Evolutionary conservation across 1,284 basidiomycete species (phyloP), one percentile per base, ranked within the genome.

Genomic region (Filobasidium uniguttulatum): DNA sequence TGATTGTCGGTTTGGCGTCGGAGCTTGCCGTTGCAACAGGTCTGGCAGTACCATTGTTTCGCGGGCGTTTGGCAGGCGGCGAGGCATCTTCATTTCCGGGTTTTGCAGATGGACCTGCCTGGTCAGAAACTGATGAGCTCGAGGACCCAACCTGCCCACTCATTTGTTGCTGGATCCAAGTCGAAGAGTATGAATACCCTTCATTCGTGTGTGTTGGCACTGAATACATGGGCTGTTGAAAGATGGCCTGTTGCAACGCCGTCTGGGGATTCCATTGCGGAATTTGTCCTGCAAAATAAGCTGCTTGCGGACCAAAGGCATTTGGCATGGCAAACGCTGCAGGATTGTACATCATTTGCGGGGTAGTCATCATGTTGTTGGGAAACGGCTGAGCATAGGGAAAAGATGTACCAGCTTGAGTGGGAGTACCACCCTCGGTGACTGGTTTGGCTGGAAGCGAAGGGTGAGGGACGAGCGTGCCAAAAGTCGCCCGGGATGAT

Each of bases 101-200:
- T 5, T 28, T n/a, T n/a, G n/a, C n/a, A n/a, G n/a, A n/a, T n/a
- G n/a, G n/a, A n/a, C n/a, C n/a, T n/a, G n/a, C n/a, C n/a, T n/a
- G n/a, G n/a, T n/a, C n/a, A n/a, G n/a, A n/a, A n/a, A n/a, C n/a
- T n/a, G n/a, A n/a, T n/a, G n/a, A n/a, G n/a, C n/a, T n/a, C n/a
- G n/a, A n/a, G n/a, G n/a, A n/a, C n/a, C n/a, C n/a, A n/a, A n/a
- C n/a, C n/a, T n/a, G n/a, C n/a, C n/a, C n/a, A n/a, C n/a, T n/a
- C n/a, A n/a, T n/a, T n/a, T 54, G 53, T 28, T 54, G 48, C 9
- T 46, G 36, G 17, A 54, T 41, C 31, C 46, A 54, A 6, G 44
- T 49, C 3, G 48, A 22, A n/a, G 53, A 54, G 28, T 54, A 54
- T 20, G 44, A 46, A 44, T 54, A 54, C 26, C 53, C 53, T 34